Conservation (phyloP, 148 eudicot species). For the Beta vulgaris region DNA sequence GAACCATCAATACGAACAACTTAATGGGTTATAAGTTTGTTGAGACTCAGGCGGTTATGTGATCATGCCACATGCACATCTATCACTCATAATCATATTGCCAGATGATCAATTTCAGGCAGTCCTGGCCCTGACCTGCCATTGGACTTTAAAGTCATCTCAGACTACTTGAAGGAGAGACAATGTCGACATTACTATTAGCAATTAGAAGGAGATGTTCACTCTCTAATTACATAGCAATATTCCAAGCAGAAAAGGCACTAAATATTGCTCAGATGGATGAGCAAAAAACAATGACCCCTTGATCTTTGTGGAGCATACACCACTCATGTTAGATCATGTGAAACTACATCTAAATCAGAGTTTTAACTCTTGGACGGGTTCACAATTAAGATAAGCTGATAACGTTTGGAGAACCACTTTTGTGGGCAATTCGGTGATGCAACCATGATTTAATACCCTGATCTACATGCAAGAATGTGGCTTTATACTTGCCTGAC, state of each 20-base stretch:
- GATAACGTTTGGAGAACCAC: no score
- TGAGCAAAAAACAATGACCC: background rate
- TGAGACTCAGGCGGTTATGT: background rate
- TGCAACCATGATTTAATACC: no score
- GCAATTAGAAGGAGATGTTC: background rate
- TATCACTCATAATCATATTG: background rate
- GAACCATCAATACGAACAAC: background rate
- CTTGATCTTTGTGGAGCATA: background rate
- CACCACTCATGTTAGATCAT: background rate
- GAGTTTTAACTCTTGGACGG: no score
- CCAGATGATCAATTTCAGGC: background rate
- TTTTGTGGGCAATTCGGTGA: no score
- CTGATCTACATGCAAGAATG: background rate
- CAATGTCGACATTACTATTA: background rate
- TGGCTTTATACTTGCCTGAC: conserved; percentile 53
- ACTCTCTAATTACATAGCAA: background rate
- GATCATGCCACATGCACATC: background rate
- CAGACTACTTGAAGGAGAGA: background rate
- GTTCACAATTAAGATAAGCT: no score
- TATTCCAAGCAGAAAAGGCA: background rate
- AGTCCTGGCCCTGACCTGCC: conserved; percentile 1
- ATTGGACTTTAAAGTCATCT: conserved; percentile 6
- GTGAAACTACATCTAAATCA: no score
- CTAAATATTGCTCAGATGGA: background rate
- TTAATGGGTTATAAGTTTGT: background rate